These are phyloP conservation scores for Vitis riparia DNA, from an alignment of 164 flowering plant genomes.

Conservation along the genomic window DNA sequence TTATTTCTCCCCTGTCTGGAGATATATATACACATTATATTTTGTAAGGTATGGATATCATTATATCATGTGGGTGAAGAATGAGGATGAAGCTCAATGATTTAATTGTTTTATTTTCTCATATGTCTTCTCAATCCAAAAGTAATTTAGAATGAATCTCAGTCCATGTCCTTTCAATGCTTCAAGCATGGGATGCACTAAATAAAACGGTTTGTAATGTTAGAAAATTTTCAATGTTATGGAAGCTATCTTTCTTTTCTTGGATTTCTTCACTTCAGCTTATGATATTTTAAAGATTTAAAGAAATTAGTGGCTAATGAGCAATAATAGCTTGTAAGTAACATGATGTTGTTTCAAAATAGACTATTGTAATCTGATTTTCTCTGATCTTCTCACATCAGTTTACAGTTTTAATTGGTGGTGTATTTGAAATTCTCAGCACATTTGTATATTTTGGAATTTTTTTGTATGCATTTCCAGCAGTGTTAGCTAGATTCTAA, in stretches of 20 bases:
- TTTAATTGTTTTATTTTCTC: too few species aligned
- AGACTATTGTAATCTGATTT: not conserved
- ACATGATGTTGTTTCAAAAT: not conserved
- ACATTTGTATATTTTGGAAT: not conserved
- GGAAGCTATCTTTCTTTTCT: too few species aligned
- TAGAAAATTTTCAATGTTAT: not conserved
- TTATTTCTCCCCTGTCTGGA: not conserved
- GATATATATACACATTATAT: not conserved
- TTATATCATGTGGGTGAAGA: too few species aligned
- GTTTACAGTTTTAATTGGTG: not conserved
- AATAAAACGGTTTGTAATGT: not conserved
- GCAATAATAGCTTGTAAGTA: slow-evolving; percentile 1
- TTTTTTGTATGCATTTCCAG: slow-evolving; percentile 2
- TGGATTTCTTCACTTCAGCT: too few species aligned
- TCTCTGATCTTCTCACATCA: not conserved
- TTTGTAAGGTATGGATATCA: not conserved
- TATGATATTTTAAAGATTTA: not conserved
- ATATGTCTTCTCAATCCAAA: too few species aligned
- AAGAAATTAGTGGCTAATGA: slow-evolving; percentile 1
- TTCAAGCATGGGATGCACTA: too few species aligned
- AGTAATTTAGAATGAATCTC: too few species aligned
- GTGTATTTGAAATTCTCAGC: not conserved
- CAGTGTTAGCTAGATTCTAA: not conserved
- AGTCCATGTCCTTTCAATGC: too few species aligned
- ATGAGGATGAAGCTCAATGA: too few species aligned